Base-by-base conservation (phyloP, 345 rosid species). In the Hibiscus trionum region DNA sequence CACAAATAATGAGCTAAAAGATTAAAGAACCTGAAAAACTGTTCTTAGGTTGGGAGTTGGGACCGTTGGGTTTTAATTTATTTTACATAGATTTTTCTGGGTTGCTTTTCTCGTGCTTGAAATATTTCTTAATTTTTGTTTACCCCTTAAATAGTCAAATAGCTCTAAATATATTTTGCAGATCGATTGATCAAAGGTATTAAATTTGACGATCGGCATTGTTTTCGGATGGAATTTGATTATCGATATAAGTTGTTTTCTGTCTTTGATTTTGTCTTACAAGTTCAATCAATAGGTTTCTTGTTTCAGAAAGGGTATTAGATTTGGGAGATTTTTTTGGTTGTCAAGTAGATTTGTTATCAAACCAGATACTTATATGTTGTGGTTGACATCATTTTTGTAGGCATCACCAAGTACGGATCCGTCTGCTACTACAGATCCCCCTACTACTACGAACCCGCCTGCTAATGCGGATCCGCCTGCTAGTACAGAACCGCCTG, bases 401-500 rank as follows among this genome's bases (percentile, higher is more conserved):
- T 60, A 78, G 79, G 81, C 64, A 53, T 71, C 68, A 12, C 52
- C 31, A 60, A 61, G 50, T 72, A 81, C 85, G 87, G 90, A 88
- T 76, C 78, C 74, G 74, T 84, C 88, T 14, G 69, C 80, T 11
- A 53, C 21, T 17, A 53, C 24, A 7, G 27, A 55, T 55, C 11
- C 26, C 4, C 21, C 57, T 16, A 5, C 56, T 3, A 50, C 17
- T 16, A 52, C 2, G 19, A n/a, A 52, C 15, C 56, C 56, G 2
- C 59, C 59, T 55, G 11, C 27, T 17, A 55, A 12, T 55, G 8
- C 27, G 59, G 11, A 55, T 9, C 60, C 29, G 14, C 26, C 12
- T 7, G n/a, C 37, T 53, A 64, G 47, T 72, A 81, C 85, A 88
- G 90, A 90, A 72, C 77, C 73, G 67, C 85, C 87, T 14, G 71